Evolutionary conservation across 2,329 filamentous ascomycete species (phyloP), one percentile per base, ranked within the genome.

Genomic region (Alternaria solani): DNA sequence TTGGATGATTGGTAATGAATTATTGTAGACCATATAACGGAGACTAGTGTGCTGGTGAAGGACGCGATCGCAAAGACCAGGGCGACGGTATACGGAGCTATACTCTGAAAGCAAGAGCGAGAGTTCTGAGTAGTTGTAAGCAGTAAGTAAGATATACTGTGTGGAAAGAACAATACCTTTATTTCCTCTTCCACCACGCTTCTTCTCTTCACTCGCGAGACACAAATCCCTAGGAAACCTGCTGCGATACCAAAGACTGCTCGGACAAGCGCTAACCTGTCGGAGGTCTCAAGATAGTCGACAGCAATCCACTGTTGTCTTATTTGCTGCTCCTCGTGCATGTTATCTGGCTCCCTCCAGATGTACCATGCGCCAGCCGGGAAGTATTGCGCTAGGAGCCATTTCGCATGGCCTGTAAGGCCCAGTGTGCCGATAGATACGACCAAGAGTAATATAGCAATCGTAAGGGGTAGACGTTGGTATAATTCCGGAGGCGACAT

Each of bases 331-430:
- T 55, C 42, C 6, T 55, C 23, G 14, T 47, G 20, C 1, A 18
- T 11, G 2, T 11, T 41, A 28, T 14, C 16, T 14, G 20, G 41
- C 32, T 26, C 41, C 18, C 42, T 55, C 52, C 52, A 55, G 6
- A 55, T 26, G 42, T 55, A 55, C 52, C 52, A 55, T 20, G 20
- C 32, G 12, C 30, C 30, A n/a, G 20, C 30, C 9, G 52, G 41
- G 20, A 55, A 32, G 26, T 47, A 47, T 32, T n/a, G 41, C 12
- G 16, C 42, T 14, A 55, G 9, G 11, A 47, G 30, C 52, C 52
- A 55, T 36, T 39, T 46, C n/a, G 52, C 23, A 8, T 55, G 52
- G 23, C 41, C 20, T 8, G 52, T 46, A 14, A 55, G n/a, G 20
- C 52, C 30, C 12, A 55, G 16, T 16, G 52, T 55, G 20, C 23